Evolutionary conservation across 768 basidiomycete genomes (phyloP), one percentile per base, ranked within the genome.

Genomic region (Suillus paluster): DNA sequence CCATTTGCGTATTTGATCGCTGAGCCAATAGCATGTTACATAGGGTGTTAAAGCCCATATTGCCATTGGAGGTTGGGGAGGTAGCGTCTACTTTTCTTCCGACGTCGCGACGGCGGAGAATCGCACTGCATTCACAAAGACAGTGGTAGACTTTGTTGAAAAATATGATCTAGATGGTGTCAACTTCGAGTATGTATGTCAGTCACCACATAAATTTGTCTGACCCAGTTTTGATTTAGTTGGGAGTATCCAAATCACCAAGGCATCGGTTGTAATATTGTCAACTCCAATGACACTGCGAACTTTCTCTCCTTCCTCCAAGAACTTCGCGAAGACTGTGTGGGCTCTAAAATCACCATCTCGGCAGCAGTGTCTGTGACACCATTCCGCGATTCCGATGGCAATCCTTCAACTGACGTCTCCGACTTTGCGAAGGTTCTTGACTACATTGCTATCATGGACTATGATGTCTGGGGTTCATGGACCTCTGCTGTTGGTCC

Each of bases 161-260:
- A 67, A 75, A 23, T 86, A 88, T 66, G 66, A 79, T 1, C 76
- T 91, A 12, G 81, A 85, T 65, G 88, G 88, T 19, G 73, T 90
- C 50, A 88, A 90, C 66, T 86, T 90, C 59, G 89, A 89, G 87
- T 87, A 68, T 44, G 86, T 77, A 12, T 38, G 17, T 17, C 17
- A 19, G 21, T 44, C 42, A 4, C 27, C 0, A 6, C 0, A 2
- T 21, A 4, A 46, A 17, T 21, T 6, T 44, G 11, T 49, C 23
- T 52, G 17, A 62, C 66, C 30, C 66, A 23, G 19, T 3, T 5
- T 14, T 25, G 0, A 19, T 25, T 59, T 54, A 92, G 91, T 70
- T 95, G 93, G 94, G 94, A 95, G 73, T 97, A 92, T 70, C 95
- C 94, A 42, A 84, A 80, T 39, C 76, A 77, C 11, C 77, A 77